A percentile compares a stretch with the other conserved stretches of the same genome.
Conservation (phyloP, 2,329 filamentous ascomycete species). For the Aspergillus caelatus region DNA sequence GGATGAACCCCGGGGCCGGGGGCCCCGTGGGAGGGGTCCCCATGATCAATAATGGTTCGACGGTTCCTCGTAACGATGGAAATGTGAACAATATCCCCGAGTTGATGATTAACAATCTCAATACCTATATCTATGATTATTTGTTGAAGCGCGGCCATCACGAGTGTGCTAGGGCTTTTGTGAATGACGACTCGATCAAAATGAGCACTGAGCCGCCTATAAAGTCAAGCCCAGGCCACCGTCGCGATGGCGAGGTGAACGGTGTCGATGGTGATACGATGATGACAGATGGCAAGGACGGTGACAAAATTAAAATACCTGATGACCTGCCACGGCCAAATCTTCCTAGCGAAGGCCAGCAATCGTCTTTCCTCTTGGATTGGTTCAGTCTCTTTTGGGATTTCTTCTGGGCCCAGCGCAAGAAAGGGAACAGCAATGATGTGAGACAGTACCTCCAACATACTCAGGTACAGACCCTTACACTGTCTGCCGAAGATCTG, state of each 20-base stretch:
- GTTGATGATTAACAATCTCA: slow-evolving; percentile 50
- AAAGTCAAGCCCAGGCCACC: slow-evolving; percentile 70
- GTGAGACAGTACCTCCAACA: slow-evolving; percentile 78
- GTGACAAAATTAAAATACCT: slow-evolving; percentile 72
- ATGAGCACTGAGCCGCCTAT: slow-evolving; percentile 59
- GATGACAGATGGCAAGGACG: slow-evolving; percentile 82
- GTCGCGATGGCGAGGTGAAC: slow-evolving; percentile 71
- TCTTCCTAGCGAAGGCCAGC: slow-evolving; percentile 64
- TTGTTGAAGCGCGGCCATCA: slow-evolving; percentile 84
- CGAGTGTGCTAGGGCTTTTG: slow-evolving; percentile 76
- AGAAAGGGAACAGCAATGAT: slow-evolving; percentile 63
- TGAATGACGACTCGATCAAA: slow-evolving; percentile 62
- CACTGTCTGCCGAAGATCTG: slow-evolving; percentile 2
- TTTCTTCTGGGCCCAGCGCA: slow-evolving; percentile 81
- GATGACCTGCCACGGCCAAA: slow-evolving; percentile 71
- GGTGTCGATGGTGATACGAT: slow-evolving; percentile 74
- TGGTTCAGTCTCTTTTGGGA: slow-evolving; percentile 99
- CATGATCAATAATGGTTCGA: slow-evolving; percentile 57
- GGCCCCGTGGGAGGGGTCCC: slow-evolving; percentile 61
- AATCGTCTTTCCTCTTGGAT: slow-evolving; percentile 84
- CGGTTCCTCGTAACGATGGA: slow-evolving; percentile 46
- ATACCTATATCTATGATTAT: slow-evolving; percentile 71
- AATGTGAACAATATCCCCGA: slow-evolving; percentile 43
- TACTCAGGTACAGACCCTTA: slow-evolving; percentile 65
- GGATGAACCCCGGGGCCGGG: slow-evolving; percentile 58